These are phyloP conservation scores for Teunomyces lycoperdinae DNA, from an alignment of 805 yeast species.

Conservation along the genomic window DNA sequence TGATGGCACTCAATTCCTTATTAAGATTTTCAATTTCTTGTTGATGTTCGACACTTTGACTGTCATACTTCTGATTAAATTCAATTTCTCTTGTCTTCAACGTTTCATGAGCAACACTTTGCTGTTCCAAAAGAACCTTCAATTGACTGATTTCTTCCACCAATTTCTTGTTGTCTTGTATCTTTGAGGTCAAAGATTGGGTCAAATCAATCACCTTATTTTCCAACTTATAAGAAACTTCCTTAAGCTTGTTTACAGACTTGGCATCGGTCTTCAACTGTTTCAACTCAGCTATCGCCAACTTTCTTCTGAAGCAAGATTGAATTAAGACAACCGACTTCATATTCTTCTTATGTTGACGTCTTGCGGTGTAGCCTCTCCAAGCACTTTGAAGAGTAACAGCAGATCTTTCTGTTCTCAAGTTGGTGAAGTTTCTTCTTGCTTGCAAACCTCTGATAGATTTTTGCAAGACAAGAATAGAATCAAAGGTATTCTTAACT, in stretches of 20 bases:
- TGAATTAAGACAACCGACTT: constrained; percentile 71
- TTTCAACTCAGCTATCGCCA: constrained; percentile 65
- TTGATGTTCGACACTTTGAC: constrained; percentile 46
- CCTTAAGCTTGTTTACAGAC: constrained; percentile 84
- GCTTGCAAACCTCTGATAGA: constrained; percentile 50
- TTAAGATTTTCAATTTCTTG: constrained; percentile 49
- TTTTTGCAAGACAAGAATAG: constrained; percentile 45
- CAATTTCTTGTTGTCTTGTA: constrained; percentile 77
- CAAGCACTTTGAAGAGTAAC: constrained; percentile 66
- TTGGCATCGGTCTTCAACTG: constrained; percentile 81
- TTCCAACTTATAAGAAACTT: constrained; percentile 89
- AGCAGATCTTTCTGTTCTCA: constrained; percentile 63
- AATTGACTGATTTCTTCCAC: constrained; percentile 54
- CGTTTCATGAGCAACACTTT: constrained; percentile 50
- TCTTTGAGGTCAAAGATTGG: constrained; percentile 73
- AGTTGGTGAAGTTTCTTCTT: constrained; percentile 49
- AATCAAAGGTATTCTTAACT: constrained; percentile 28
- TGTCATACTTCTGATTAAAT: constrained; percentile 44
- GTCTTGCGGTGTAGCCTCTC: constrained; percentile 68
- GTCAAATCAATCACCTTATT: constrained; percentile 97
- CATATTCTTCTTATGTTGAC: constrained; percentile 41
- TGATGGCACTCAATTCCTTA: constrained; percentile 53
- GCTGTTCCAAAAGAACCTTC: constrained; percentile 48
- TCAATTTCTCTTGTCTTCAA: constrained; percentile 56
- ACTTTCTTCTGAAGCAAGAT: constrained; percentile 69